Percentiles rank a stretch among this genome's conserved stretches.
These are phyloP conservation scores for Salix koriyanagi DNA, from an alignment of 345 rosid genomes.

Conservation along the genomic window DNA sequence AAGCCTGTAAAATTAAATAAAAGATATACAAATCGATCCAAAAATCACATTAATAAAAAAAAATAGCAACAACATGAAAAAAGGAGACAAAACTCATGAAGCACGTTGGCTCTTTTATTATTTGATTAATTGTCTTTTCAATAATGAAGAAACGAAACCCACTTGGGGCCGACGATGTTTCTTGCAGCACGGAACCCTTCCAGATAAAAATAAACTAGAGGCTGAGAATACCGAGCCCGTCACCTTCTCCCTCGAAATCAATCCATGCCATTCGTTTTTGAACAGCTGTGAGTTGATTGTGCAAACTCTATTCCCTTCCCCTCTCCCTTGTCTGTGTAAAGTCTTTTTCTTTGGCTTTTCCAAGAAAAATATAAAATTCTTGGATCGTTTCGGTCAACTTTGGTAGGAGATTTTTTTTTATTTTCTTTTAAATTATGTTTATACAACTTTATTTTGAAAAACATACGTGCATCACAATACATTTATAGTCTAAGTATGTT, in stretches of 20 bases:
- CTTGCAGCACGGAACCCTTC: background rate
- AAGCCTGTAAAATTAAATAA: fast-evolving
- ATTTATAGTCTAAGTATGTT: too few species aligned
- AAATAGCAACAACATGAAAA: background rate
- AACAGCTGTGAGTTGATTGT: background rate
- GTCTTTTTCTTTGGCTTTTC: background rate
- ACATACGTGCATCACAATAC: too few species aligned
- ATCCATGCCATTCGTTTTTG: background rate
- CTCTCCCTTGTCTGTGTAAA: background rate
- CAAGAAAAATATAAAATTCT: too few species aligned
- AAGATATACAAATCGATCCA: too few species aligned
- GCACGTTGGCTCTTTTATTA: background rate
- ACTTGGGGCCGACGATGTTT: background rate
- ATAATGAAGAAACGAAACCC: background rate
- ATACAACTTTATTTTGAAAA: too few species aligned
- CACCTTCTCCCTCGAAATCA: background rate
- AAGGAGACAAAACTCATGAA: background rate
- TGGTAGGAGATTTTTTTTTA: too few species aligned
- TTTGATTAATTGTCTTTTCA: background rate
- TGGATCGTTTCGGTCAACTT: too few species aligned
- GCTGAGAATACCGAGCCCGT: background rate
- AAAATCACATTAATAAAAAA: too few species aligned
- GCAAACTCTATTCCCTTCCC: background rate
- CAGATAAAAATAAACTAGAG: background rate
- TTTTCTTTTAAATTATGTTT: too few species aligned